Base-by-base conservation (phyloP, 768 basidiomycete genomes). In the Suillus bovinus region DNA sequence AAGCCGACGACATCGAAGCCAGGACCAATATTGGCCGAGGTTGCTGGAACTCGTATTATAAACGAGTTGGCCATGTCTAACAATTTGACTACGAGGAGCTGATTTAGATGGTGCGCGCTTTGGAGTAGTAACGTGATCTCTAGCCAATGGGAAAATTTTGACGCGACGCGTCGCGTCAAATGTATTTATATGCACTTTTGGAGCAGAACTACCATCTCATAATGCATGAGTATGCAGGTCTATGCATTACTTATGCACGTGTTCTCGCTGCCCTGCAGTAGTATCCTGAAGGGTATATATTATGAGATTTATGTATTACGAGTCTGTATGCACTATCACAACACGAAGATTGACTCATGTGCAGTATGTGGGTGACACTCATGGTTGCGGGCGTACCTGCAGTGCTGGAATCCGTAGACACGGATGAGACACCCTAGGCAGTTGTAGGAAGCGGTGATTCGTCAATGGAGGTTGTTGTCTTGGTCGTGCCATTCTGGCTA, bases 1-100 rank as follows among this genome's bases (percentile, higher is more conserved):
- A 99, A 89, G n/a, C 97, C 97, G 66, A 98, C 94, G 65, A 99
- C 97, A 75, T 99, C 97, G 77, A 99, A 99, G 29, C 96, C 96
- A 44, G 96, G 96, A 3, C 96, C 96, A 71, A 99, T 95, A 80
- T 99, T 99, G 66, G 96, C 96, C 65, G 96, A 95, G 2, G 96
- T 98, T n/a, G 94, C 94, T 11, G 96, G 96, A 58, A 99, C 90
- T 65, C 82, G 85, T 75, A 99, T 93, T 41, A 79, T 82, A 77
- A 94, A 84, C 64, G 59, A 29, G 46, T 52, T 47, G 31, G 68
- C 52, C 74, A 76, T 74, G 63, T 49, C 33, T 10, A 34, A 34
- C 33, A 34, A 34, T n/a, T n/a, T n/a, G n/a, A n/a, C n/a, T n/a
- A n/a, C n/a, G n/a, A n/a, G n/a, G n/a, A n/a, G n/a, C n/a, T n/a